Evolutionary conservation across 2,329 filamentous ascomycete genomes (phyloP).

Genomic region (Nemania sp.): DNA sequence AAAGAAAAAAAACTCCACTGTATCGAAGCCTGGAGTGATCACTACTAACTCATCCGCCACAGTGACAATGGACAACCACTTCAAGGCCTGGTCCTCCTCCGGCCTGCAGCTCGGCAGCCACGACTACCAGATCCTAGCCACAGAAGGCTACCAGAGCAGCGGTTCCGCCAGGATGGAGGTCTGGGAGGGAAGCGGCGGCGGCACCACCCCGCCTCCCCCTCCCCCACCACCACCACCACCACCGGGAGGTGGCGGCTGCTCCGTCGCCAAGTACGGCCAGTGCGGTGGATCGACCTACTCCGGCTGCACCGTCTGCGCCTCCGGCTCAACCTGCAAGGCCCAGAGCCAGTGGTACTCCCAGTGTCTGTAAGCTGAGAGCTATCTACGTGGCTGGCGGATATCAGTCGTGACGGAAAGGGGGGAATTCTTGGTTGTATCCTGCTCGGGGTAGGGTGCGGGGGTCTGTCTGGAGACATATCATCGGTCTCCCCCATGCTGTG

Average conservation of each 20-base stretch:
- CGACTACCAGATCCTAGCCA: slow-evolving; percentile 43
- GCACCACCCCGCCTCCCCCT: background rate
- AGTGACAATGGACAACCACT: slow-evolving; percentile 41
- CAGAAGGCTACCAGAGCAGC: slow-evolving; percentile 43
- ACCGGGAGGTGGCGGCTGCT: slow-evolving; percentile 7
- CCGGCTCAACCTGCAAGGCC: slow-evolving; percentile 18
- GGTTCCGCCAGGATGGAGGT: slow-evolving; percentile 27
- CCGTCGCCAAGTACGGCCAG: slow-evolving; percentile 13
- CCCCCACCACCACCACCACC: background rate
- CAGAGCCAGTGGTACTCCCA: slow-evolving; percentile 24
- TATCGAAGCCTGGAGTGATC: background rate
- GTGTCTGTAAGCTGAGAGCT: slow-evolving; percentile 12
- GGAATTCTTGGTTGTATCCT: background rate
- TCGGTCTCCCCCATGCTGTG: background rate
- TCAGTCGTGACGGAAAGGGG: no score
- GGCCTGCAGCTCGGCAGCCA: slow-evolving; percentile 38
- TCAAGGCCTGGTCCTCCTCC: slow-evolving; percentile 38
- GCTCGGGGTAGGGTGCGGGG: background rate
- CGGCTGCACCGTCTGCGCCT: slow-evolving; percentile 19
- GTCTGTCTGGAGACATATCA: background rate
- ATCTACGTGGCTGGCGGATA: no score
- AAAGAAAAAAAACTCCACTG: no score
- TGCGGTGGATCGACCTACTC: slow-evolving; percentile 20
- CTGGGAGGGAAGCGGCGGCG: background rate
- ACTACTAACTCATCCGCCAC: slow-evolving; percentile 9